Base-by-base conservation (phyloP, 2,329 filamentous ascomycete species). In the Talaromyces sp. region DNA sequence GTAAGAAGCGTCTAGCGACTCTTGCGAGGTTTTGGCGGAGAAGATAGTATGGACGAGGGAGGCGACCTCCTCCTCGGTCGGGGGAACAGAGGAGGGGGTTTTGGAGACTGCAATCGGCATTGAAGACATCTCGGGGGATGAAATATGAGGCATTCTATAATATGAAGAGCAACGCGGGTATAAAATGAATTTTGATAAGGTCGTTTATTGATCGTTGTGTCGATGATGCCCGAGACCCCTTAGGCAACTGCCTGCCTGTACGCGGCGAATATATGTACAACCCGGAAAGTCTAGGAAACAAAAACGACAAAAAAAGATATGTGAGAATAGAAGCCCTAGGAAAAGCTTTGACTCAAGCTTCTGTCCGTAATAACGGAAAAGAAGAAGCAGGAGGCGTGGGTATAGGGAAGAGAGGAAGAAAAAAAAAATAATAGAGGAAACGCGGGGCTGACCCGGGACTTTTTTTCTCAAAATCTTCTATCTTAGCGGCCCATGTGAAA, bases 1-100 rank as follows among this genome's bases (percentile, higher is more conserved):
- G 75, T 91, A 91, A 19, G 88, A 82, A 66, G 85, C 86, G 73
- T 90, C 88, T 53, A 93, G 84, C 17, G 90, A 90, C 67, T 86
- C 84, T 73, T 88, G 84, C 2, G 90, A 92, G 3, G 88, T 88
- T 73, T 87, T 82, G 45, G 90, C 86, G 56, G 83, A 86, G 78
- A 93, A 92, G 70, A 92, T 85, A 59, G 84, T 88, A 71, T 87
- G 81, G 71, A 93, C 75, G 51, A 92, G 79, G 64, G 85, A 83
- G 67, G 84, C 79, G 68, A 94, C 81, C 68, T 92, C 91, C 69
- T 88, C 86, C 72, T 86, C 80, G 36, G 88, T 85, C 68, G 89
- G 89, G 69, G 88, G 83, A 58, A 80, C 73, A 60, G 73, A 70
- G 56, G 74, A 76, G 51, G 80, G 74, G 58, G 79, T 76, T 72